Percentiles rank a stretch among this genome's conserved stretches.
phyloP scores from a whole-genome alignment of 2,329 filamentous ascomycete species.

The Didymella lethalis region DNA sequence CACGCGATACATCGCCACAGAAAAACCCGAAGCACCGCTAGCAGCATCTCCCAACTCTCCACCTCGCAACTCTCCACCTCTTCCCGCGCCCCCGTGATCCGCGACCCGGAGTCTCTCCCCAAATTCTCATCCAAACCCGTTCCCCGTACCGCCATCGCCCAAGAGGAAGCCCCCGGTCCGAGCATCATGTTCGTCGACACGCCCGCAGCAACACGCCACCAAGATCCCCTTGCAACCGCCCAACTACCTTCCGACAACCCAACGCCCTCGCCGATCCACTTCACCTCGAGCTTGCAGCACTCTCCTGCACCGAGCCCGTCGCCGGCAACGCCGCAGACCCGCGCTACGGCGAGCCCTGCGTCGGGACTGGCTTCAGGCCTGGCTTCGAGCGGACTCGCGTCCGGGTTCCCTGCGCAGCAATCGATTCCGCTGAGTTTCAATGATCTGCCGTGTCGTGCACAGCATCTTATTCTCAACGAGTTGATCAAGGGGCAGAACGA shows the following conservation, averaged over 20 bases:
- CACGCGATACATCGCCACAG: constrained; percentile 2
- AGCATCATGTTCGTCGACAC: constrained; percentile 77
- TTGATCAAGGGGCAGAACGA: constrained; percentile 65
- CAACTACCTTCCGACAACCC: constrained; percentile 2
- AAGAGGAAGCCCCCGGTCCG: constrained; percentile 69
- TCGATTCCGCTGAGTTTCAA: constrained; percentile 81
- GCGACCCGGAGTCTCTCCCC: constrained; percentile 62
- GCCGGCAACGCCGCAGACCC: constrained; percentile 5
- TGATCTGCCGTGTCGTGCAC: constrained; percentile 81
- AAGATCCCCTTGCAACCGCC: constrained; percentile 33
- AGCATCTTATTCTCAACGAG: constrained; percentile 87
- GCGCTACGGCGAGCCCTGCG: constrained; percentile 1
- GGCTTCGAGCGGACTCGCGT: constrained; percentile 25
- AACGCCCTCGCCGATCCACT: constrained; percentile 9
- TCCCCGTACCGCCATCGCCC: constrained; percentile 71
- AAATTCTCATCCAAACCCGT: constrained; percentile 78
- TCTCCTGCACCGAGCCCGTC: constrained; percentile 7
- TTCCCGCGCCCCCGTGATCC: constrained; percentile 56
- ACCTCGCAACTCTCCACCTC: constrained; percentile 32
- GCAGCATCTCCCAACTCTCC: constrained; percentile 30
- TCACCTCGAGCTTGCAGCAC: constrained; percentile 11
- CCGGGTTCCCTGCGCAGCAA: constrained; percentile 65
- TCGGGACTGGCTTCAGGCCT: background rate
- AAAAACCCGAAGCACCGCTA: constrained; percentile 28
- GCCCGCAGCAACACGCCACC: constrained; percentile 27